Base-by-base conservation (phyloP, 2,329 filamentous ascomycete genomes). In the Fusarium staphyleae region DNA sequence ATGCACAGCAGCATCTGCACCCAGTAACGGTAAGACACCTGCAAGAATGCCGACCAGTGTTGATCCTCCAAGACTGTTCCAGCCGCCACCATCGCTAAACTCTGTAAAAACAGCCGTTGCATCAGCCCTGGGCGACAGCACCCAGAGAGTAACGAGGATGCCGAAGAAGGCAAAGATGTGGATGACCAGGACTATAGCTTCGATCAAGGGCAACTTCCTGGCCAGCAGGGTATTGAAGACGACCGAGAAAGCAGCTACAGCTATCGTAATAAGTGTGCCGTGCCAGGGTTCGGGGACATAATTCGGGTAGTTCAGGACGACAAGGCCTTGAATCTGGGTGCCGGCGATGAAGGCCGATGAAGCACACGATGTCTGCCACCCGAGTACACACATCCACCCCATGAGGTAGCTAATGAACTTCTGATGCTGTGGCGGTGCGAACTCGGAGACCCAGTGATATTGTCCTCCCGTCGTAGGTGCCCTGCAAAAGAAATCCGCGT, bases 401-500 rank as follows among this genome's bases (percentile, higher is more conserved):
- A 66, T 68, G 13, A 81, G 66, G 61, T 85, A 87, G 54, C 79
- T 83, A 2, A 84, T 69, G 29, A 80, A 76, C 49, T 79, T 82
- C 58, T 84, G 81, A 44, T 76, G 73, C 35, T 70, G 68, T 0
- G 67, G 70, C 0, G 81, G 77, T 1, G 80, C 76, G 53, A 83
- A 82, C 43, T 82, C 80, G 1, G 77, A 82, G 1, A 83, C 80
- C 81, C 81, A 84, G 58, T 83, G 80, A 55, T 84, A 85, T 60
- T 85, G 82, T 2, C 83, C 83, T 16, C 82, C 82, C 6, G 77
- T 77, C 0, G 81, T 85, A 0, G 82, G 82, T 3, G 81, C 81
- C 62, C 62, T 65, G 13, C 0, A 7, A 7, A 28, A 10, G 11
- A 1, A n/a, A n/a, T 16, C 39, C 2, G 22, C 1, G 45, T 58